Evolutionary conservation across 75 land plant genomes (phyloP), one percentile per base, ranked within the genome.

Genomic region (Gnetum montanum): DNA sequence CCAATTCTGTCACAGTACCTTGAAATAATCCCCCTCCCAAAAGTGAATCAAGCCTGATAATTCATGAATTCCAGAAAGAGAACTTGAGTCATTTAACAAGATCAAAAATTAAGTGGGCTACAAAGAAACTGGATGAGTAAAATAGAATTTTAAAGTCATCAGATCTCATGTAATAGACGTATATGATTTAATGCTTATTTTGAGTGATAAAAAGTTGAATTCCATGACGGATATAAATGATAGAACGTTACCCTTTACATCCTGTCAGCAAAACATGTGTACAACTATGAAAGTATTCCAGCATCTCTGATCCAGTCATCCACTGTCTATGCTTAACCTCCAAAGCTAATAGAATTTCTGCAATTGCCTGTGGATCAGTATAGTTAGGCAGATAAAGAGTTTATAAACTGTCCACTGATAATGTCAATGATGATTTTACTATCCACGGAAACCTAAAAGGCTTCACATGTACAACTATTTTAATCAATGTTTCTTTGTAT

Each of bases 1-100:
- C 96, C 45, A 90, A 35, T 56, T 90, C 96, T 31, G 82, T 83
- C 37, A 90, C 34, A 8, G 81, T 81, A 26, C 96, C 96, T 47
- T 71, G 60, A n/a, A 71, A 72, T 33, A 90, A 59, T 40, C 96
- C 95, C n/a, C 91, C 92, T 36, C 58, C 61, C 50, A 90, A 76
- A 26, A 88, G 60, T 6, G 34, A 25, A 68, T 90, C 92, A 36
- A 86, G 48, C 56, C 96, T 90, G 47, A 47, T 29, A 33, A 26
- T 15, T 34, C 52, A 64, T 2, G 19, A 6, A 61, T 43, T 6
- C 25, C 12, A 60, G 34, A 15, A 19, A 18, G 57, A 29, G 24
- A 44, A 3, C n/a, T n/a, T n/a, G 2, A 45, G 3, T 60, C 19
- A 43, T 10, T 46, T 29, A 25, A 55, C 8, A 55, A 10, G 20